phyloP scores from a whole-genome alignment of 768 basidiomycete genomes.

The Pleurotus platypus region DNA sequence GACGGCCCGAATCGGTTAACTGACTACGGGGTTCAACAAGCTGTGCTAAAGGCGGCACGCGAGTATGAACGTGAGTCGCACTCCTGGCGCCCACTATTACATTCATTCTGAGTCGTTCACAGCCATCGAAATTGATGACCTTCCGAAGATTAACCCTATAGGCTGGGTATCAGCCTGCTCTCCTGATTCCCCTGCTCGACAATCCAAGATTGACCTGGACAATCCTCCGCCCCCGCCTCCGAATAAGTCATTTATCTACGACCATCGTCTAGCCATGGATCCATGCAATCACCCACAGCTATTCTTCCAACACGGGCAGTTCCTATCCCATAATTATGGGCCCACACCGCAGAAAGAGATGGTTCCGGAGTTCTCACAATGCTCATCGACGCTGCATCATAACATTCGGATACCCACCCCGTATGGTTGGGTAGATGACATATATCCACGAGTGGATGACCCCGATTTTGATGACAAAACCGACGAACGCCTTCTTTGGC shows the following conservation, averaged over 20 bases:
- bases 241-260: slow-evolving; percentile 45
- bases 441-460: slow-evolving; percentile 41
- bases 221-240: slow-evolving; percentile 25
- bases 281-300: slow-evolving; percentile 44
- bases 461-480: slow-evolving; percentile 62
- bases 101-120: neutral
- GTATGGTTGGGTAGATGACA: slow-evolving; percentile 44
- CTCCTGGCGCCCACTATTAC: slow-evolving; percentile 9
- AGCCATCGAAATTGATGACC: slow-evolving; percentile 23
- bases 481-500: slow-evolving; percentile 64
- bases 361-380: slow-evolving; percentile 52
- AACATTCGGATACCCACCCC: slow-evolving; percentile 50
- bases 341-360: slow-evolving; percentile 38
- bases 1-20: slow-evolving; percentile 32
- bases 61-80: slow-evolving; percentile 23
- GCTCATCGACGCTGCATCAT: slow-evolving; percentile 46
- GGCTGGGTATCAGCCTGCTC: slow-evolving; percentile 41
- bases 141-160: slow-evolving; percentile 27
- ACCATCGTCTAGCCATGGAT: slow-evolving; percentile 45
- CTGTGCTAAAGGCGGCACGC: slow-evolving; percentile 27
- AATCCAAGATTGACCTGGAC: slow-evolving; percentile 28
- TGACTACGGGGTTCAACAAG: slow-evolving; percentile 26
- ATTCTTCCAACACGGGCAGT: slow-evolving; percentile 49
- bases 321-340: slow-evolving; percentile 43
- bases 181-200: slow-evolving; percentile 33